phyloP scores from a whole-genome alignment of 768 basidiomycete species.

The Pleurotus giganteus region DNA sequence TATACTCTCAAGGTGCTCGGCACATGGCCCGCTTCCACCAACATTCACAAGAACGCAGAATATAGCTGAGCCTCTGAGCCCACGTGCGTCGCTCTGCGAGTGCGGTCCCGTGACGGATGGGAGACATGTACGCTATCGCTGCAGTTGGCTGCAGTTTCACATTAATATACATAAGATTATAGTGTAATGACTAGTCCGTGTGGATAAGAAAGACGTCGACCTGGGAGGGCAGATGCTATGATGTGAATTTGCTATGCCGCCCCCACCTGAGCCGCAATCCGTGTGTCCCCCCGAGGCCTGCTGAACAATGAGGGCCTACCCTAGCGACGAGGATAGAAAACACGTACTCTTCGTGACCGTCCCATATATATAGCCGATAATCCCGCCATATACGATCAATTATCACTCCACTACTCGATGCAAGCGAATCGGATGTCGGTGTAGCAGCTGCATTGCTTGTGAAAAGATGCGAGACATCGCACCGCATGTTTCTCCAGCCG shows the following conservation, averaged over 20 bases:
- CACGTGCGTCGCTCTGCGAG: too few relatives aligned
- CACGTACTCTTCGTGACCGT: conserved; percentile 20
- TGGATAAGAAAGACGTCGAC: not conserved
- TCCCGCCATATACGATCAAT: conserved; percentile 71
- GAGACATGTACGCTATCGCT: too few relatives aligned
- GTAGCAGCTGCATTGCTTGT: conserved; percentile 31
- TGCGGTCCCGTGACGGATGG: too few relatives aligned
- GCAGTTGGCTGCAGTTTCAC: too few relatives aligned
- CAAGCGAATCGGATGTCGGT: conserved; percentile 28
- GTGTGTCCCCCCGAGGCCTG: not conserved
- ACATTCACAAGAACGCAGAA: too few relatives aligned
- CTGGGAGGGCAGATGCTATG: not conserved
- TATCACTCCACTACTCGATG: conserved; percentile 50
- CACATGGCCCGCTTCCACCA: too few relatives aligned
- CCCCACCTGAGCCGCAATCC: not conserved
- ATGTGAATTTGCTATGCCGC: not conserved
- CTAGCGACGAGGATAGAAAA: not conserved
- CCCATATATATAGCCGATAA: conserved; percentile 63
- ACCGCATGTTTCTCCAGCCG: conserved; percentile 64
- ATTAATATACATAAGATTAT: not conserved
- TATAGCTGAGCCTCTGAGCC: too few relatives aligned
- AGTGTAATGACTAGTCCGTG: not conserved
- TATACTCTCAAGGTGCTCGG: too few relatives aligned
- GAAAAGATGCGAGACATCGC: conserved; percentile 61
- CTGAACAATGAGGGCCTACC: not conserved